These are phyloP conservation scores for Myriangium duriaei DNA, from an alignment of 2,329 filamentous ascomycete genomes.

Conservation along the genomic window DNA sequence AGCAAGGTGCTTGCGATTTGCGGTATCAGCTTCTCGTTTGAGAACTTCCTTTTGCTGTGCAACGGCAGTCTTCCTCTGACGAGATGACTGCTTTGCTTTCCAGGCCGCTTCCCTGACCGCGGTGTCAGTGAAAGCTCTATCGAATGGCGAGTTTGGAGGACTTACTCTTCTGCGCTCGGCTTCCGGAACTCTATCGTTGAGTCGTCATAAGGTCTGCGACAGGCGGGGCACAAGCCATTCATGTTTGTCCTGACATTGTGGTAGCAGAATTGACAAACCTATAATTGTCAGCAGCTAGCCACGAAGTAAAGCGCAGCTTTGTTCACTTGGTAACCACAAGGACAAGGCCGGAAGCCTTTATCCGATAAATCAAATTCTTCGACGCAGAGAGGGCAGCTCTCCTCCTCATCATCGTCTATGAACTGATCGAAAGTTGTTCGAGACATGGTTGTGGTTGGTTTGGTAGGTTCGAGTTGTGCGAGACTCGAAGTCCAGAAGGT, in stretches of 20 bases:
- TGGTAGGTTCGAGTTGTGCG: no score
- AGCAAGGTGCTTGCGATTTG: slow-evolving; percentile 89
- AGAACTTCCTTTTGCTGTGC: slow-evolving; percentile 87
- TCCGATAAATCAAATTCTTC: slow-evolving; percentile 98
- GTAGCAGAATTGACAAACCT: slow-evolving; percentile 99
- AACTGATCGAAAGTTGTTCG: slow-evolving; percentile 39
- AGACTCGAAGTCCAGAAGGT: not conserved
- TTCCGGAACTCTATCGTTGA: slow-evolving; percentile 96
- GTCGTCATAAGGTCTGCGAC: slow-evolving; percentile 87
- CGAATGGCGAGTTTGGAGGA: slow-evolving; percentile 19
- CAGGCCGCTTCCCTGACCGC: slow-evolving; percentile 34
- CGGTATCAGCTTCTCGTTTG: slow-evolving; percentile 89
- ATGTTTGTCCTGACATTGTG: slow-evolving; percentile 98
- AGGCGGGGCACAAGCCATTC: slow-evolving; percentile 96
- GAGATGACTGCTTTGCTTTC: slow-evolving; percentile 60
- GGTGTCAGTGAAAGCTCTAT: not conserved
- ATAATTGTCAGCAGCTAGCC: no score
- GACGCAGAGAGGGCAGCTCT: slow-evolving; percentile 81
- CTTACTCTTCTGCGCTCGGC: slow-evolving; percentile 87
- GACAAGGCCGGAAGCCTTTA: slow-evolving; percentile 92
- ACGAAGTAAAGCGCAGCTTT: no score
- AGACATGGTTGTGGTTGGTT: slow-evolving; percentile 29
- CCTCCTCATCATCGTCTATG: slow-evolving; percentile 41
- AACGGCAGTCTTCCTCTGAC: slow-evolving; percentile 86
- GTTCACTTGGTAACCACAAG: slow-evolving; percentile 95